Evolutionary conservation across 2,329 filamentous ascomycete genomes (phyloP).

Genomic region (Fusarium poae): DNA sequence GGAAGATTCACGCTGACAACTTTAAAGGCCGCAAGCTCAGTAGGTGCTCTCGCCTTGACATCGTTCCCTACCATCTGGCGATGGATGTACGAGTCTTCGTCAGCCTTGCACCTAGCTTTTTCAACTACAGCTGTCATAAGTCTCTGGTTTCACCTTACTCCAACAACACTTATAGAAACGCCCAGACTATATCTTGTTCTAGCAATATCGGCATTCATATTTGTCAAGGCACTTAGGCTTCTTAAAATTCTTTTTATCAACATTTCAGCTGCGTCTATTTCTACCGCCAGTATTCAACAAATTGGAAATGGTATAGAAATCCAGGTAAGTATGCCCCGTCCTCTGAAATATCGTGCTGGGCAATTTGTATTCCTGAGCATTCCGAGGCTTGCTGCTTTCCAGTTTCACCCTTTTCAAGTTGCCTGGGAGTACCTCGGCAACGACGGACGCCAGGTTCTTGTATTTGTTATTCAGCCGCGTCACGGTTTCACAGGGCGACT

Average conservation of each 20-base stretch:
- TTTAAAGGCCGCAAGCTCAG: background rate
- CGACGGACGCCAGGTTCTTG: background rate
- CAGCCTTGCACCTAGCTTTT: background rate
- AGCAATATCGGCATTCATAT: background rate
- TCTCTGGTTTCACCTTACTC: constrained; percentile 1
- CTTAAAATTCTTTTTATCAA: background rate
- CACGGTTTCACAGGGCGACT: constrained; percentile 2
- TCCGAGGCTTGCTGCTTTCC: background rate
- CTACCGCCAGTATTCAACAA: background rate
- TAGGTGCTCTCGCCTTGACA: background rate
- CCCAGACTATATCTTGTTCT: background rate
- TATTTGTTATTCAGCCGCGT: background rate
- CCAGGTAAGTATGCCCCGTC: constrained; percentile 2
- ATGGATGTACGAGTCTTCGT: constrained; percentile 1
- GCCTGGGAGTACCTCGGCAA: constrained; percentile 2
- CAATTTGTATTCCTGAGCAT: constrained; percentile 1
- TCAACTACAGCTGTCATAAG: background rate
- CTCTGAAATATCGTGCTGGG: background rate
- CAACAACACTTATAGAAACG: background rate
- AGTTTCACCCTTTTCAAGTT: background rate
- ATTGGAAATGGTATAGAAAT: background rate
- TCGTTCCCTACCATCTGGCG: background rate
- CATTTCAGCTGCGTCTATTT: background rate
- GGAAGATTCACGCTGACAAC: background rate
- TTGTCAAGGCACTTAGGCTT: background rate